Percentiles rank a stretch among this genome's conserved stretches.
These are phyloP conservation scores for Neopestalotiopsis sp. DNA, from an alignment of 2,329 filamentous ascomycete species.

Conservation along the genomic window DNA sequence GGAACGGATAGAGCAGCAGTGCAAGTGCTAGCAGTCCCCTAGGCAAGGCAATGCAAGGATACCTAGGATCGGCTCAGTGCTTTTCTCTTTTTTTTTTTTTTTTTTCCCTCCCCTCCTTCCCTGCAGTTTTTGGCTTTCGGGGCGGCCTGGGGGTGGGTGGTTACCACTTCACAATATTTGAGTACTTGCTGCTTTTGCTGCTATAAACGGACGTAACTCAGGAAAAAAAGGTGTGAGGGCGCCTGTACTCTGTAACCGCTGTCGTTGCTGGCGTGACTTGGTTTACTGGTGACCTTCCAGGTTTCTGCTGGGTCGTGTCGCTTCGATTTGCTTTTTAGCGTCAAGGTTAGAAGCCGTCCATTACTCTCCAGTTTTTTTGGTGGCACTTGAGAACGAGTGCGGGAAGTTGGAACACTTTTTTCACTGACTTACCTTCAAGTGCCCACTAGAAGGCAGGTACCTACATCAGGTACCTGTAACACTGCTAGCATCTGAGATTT, in stretches of 20 bases:
- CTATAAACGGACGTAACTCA: not conserved
- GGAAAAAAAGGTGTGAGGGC: not conserved
- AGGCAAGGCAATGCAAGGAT: not conserved
- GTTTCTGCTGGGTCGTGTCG: not conserved
- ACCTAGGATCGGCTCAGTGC: not conserved
- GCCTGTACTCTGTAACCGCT: not conserved
- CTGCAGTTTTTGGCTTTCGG: not conserved
- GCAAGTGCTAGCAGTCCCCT: no score
- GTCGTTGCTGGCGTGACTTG: not conserved
- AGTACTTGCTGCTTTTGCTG: not conserved
- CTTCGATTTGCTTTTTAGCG: constrained; percentile 3
- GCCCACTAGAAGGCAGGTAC: not conserved
- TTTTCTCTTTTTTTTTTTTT: not conserved
- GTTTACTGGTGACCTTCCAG: not conserved
- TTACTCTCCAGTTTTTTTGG: no score
- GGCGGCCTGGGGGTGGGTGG: not conserved
- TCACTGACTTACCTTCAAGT: no score
- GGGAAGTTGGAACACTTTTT: no score
- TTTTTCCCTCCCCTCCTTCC: not conserved
- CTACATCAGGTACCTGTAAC: not conserved
- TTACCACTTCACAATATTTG: not conserved
- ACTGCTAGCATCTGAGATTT: not conserved
- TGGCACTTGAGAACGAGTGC: no score
- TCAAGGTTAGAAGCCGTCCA: not conserved
- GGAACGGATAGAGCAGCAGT: not conserved